A percentile compares a stretch with the other conserved stretches of the same genome.
Evolutionary conservation across 1,284 basidiomycete genomes (phyloP).

Genomic region (Agaricales sp.): DNA sequence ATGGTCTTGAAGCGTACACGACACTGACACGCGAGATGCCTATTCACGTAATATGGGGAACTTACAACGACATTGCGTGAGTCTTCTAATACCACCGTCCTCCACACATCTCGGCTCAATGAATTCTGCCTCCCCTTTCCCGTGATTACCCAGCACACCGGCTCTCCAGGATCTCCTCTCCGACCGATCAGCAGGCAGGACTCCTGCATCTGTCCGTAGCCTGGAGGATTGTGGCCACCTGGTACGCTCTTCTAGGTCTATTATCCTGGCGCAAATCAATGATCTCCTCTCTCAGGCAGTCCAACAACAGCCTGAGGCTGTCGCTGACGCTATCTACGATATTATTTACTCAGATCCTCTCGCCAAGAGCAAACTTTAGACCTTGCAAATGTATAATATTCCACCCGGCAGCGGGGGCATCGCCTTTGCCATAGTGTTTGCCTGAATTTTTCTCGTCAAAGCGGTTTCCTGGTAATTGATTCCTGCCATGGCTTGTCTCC

Average conservation of each 20-base stretch:
- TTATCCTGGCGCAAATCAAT: neutral
- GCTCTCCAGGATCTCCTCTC: conserved; percentile 7
- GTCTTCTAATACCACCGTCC: conserved; percentile 1
- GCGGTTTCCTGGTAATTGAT: too few species aligned
- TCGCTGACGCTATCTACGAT: conserved; percentile 7
- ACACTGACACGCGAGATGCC: conserved; percentile 7
- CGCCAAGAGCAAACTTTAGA: neutral
- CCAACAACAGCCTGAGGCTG: conserved; percentile 10
- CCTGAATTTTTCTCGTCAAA: too few species aligned
- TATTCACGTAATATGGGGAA: conserved; percentile 11
- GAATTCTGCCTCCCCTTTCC: too few species aligned
- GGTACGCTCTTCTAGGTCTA: conserved; percentile 3
- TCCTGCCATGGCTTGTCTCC: too few species aligned
- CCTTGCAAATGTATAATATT: too few species aligned
- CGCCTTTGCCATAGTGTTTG: too few species aligned
- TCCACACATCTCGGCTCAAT: too few species aligned
- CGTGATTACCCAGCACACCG: conserved; percentile 4
- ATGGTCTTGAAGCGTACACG: conserved; percentile 8
- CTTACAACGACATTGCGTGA: conserved; percentile 11
- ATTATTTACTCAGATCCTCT: conserved; percentile 5
- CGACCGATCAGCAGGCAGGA: conserved; percentile 6
- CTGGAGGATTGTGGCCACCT: conserved; percentile 12
- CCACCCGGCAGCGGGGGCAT: too few species aligned
- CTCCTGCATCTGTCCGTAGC: conserved; percentile 11
- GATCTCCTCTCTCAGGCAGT: conserved; percentile 7